Evolutionary conservation across 495 filamentous ascomycete species (phyloP), one percentile per base, ranked within the genome.

Genomic region (Neurospora intermedia): DNA sequence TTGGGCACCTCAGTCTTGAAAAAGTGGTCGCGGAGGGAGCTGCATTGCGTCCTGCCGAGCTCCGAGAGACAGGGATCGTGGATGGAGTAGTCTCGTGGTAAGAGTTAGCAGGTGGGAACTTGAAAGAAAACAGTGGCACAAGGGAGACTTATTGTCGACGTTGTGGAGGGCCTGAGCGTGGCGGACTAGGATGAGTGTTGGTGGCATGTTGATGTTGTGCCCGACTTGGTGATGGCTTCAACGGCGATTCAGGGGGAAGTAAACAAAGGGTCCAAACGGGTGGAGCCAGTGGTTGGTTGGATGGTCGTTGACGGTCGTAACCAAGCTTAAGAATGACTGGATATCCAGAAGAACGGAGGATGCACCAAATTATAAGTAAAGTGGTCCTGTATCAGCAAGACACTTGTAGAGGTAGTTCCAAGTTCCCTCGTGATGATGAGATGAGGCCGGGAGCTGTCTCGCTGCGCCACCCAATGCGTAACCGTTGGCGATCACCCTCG

Each of bases 111-210:
- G 16, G 1, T 43, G 43, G 16, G 2, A 43, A 18, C 16, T 3
- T 43, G 27, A 16, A 43, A 18, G 43, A 43, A 6, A 3, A 7
- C 7, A 2, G 6, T 43, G 43, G 16, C 2, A 41, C 7, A 40
- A 78, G 62, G 72, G 71, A 40, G 18, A 81, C 83, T 79, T 77
- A 84, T 82, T 78, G 27, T 78, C 71, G n/a, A 76, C 80, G 77
- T 89, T 89, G 78, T 89, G 88, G 10, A 83, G 78, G 4, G 86
- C 88, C 78, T 90, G 81, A 41, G 87, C 88, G 75, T 90, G 88
- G 59, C 88, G 84, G 54, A 89, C 84, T 9, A 89, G 82, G 75
- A 89, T 86, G n/a, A 89, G 75, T 0, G 85, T 89, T 3, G 88
- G 88, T 69, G 88, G 79, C 88, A 89, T 89, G 2, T 71, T 70